Base-by-base conservation (phyloP, 192 early-diverging fungal species). In the Coemansia sp. region DNA sequence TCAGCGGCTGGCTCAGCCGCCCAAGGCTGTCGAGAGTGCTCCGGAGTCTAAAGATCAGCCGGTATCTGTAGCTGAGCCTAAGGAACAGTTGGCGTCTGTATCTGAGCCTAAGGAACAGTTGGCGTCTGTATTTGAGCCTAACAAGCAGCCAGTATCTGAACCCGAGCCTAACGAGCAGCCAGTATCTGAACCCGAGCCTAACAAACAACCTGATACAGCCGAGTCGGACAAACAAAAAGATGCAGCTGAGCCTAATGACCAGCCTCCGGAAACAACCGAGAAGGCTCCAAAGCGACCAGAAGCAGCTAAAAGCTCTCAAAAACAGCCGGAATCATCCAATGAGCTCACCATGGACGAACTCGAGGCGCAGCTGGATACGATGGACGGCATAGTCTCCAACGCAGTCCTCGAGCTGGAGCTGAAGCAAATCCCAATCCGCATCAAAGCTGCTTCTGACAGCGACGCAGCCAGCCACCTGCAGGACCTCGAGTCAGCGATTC, bases 331-430 rank as follows among this genome's bases (percentile, higher is more conserved):
- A 12, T 12, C 35, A 14, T 5, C 7, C 1, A 11, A 54, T 6
- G 38, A 47, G 6, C 44, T 22, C 8, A 19, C 52, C 4, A 52
- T 31, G 45, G 68, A 70, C 14, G 68, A 71, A 2, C 66, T 77
- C 9, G 64, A 64, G 0, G 47, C 28, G 18, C 64, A 64, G 46
- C 40, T 77, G 51, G 68, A 77, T 31, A 23, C 47, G 0, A 47
- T 77, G 42, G 74, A 77, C 11, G 60, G 29, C 0, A 11, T 62
- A n/a, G 40, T 71, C 9, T 77, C 74, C 6, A 77, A 77, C 28
- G 74, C 74, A 0, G 64, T 66, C 28, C 57, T 77, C 25, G 74
- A 77, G 64, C 48, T 77, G 35, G 74, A 77, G 61, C 52, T 77
- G 44, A 24, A 50, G 24, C 74, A 63, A 48, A 63, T 77, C 33